Base-by-base conservation (phyloP, 192 early-diverging fungal species). In the Nowakowskiella sp. region DNA sequence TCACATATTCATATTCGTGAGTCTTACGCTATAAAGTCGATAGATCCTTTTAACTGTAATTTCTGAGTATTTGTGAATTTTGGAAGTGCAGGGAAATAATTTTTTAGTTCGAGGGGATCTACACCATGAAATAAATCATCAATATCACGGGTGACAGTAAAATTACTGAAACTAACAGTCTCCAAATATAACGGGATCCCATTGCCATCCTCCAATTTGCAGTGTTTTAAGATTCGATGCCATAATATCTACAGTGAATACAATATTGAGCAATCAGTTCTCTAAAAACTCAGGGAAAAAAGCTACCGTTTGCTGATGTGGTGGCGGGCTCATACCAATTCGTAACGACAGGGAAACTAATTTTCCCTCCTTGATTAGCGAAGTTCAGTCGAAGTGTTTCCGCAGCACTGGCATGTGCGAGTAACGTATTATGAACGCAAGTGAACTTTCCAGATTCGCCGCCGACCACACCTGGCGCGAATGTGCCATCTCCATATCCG, bases 11-110 rank as follows among this genome's bases (percentile, higher is more conserved):
- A n/a, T n/a, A n/a, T n/a, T n/a, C n/a, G n/a, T n/a, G n/a, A n/a
- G n/a, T n/a, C n/a, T n/a, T n/a, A n/a, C 8, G 43, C 53, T 7
- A 55, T 19, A 51, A 51, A 55, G 23, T 55, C 53, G 19, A 55
- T 55, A 19, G 53, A 28, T 4, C 23, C 23, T n/a, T 46, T 51
- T 5, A 55, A 6, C 5, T 24, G 16, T 4, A 24, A 8, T 27
- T 55, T 55, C 5, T 55, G 9, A 13, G 49, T 52, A 9, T 58
- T 7, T 13, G 53, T 55, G 53, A 51, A 55, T 23, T 53, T 6
- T 6, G 46, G 46, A 6, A 55, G 52, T 24, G 21, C 6, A n/a
- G 7, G n/a, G n/a, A n/a, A n/a, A n/a, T n/a, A n/a, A n/a, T n/a
- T n/a, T n/a, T n/a, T n/a, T n/a, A n/a, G n/a, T n/a, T n/a, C n/a